Evolutionary conservation across 345 rosid species (phyloP).

Genomic region (Tarenaya hassleriana): DNA sequence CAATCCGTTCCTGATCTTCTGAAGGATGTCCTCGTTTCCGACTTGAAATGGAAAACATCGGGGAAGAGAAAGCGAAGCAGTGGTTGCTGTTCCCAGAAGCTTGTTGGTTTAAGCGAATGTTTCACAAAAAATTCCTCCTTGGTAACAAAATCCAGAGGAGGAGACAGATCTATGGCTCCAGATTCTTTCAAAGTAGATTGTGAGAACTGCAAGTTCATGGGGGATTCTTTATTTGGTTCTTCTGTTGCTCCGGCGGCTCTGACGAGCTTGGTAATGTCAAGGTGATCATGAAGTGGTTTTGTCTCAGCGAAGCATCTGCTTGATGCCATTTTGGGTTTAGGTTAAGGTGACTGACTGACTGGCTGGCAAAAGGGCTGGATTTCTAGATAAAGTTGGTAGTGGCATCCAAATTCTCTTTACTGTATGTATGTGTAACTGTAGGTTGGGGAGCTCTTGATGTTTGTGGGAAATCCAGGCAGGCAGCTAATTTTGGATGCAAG

Average conservation of each 20-base stretch:
- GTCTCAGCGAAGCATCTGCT: slow-evolving; percentile 17
- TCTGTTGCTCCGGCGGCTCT: slow-evolving; percentile 43
- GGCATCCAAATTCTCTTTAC: slow-evolving; percentile 29
- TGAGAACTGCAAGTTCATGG: slow-evolving; percentile 57
- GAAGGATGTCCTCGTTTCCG: slow-evolving; percentile 46
- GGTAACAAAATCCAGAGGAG: slow-evolving; percentile 7
- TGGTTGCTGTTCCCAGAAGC: slow-evolving; percentile 26
- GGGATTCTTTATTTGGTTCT: slow-evolving; percentile 43
- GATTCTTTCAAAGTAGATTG: slow-evolving; percentile 40
- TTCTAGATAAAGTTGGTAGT: slow-evolving; percentile 11
- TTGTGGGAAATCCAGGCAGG: slow-evolving; percentile 25
- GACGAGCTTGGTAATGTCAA: slow-evolving; percentile 60
- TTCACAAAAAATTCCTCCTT: background rate
- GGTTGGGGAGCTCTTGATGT: slow-evolving; percentile 1
- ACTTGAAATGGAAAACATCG: slow-evolving; percentile 54
- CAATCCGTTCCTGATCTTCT: slow-evolving; percentile 42
- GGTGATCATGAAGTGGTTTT: slow-evolving; percentile 34
- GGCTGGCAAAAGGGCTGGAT: slow-evolving; percentile 2
- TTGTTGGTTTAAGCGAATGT: slow-evolving; percentile 19
- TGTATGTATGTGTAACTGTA: slow-evolving; percentile 29
- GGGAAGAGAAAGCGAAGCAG: slow-evolving; percentile 49
- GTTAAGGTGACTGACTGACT: slow-evolving; percentile 21
- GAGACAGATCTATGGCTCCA: too few species aligned
- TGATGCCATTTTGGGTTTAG: slow-evolving; percentile 25
- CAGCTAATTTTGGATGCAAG: slow-evolving; percentile 46